Evolutionary conservation across 495 filamentous ascomycete species (phyloP).

Genomic region (Daldinia bambusicola): DNA sequence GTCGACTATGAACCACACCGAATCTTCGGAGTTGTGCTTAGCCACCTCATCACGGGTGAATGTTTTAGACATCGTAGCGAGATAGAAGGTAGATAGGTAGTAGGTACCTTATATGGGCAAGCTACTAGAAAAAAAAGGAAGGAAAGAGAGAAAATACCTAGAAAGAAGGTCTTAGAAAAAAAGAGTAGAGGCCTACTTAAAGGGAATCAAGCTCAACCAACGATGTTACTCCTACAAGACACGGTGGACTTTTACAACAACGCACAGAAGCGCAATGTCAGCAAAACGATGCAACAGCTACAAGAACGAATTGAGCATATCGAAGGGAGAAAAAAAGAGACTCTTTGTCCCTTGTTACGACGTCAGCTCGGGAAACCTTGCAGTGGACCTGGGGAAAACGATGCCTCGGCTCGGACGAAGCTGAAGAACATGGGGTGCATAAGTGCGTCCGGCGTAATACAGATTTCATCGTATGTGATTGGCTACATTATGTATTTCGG

Average conservation of each 20-base stretch:
- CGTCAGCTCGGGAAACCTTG: slow-evolving; percentile 23
- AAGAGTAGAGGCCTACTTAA: neutral
- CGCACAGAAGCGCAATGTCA: neutral
- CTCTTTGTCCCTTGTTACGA: slow-evolving; percentile 8
- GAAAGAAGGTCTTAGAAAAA: neutral
- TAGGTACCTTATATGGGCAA: neutral
- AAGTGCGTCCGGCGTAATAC: slow-evolving; percentile 14
- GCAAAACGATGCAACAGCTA: neutral
- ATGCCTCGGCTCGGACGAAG: slow-evolving; percentile 35
- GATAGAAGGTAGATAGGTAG: neutral
- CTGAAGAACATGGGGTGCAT: neutral
- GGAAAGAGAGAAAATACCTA: neutral
- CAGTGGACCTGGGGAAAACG: slow-evolving; percentile 16
- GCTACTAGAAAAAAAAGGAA: neutral
- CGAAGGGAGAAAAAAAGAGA: neutral
- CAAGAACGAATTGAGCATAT: slow-evolving; percentile 16
- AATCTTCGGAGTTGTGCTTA: slow-evolving; percentile 84
- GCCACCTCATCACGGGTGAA: slow-evolving; percentile 81
- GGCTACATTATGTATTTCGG: slow-evolving; percentile 4
- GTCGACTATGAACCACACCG: slow-evolving; percentile 84
- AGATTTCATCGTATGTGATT: slow-evolving; percentile 29
- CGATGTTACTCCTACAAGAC: slow-evolving; percentile 1
- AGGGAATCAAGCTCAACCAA: neutral
- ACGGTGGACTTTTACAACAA: neutral
- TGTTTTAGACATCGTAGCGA: slow-evolving; percentile 52